Percentiles rank a stretch among this genome's conserved stretches.
These are phyloP conservation scores for Mortierella alpina DNA, from an alignment of 192 early-diverging fungal genomes.

Conservation along the genomic window DNA sequence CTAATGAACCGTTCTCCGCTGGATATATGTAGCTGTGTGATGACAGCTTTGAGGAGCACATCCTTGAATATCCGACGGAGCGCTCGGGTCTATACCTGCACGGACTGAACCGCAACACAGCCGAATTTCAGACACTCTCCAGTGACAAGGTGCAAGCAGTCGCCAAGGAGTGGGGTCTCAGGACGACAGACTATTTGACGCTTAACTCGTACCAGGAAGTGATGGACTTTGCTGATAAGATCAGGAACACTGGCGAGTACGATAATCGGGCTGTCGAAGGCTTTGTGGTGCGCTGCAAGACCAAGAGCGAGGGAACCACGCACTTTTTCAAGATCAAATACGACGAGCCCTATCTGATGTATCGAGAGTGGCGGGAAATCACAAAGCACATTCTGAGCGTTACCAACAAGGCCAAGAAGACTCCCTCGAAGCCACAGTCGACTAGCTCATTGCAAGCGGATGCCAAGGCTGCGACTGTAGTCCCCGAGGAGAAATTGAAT, in stretches of 20 bases:
- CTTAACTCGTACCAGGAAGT: constrained; percentile 72
- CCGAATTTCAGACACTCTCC: constrained; percentile 76
- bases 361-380: constrained; percentile 96
- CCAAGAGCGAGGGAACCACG: constrained; percentile 5
- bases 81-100: constrained; percentile 89
- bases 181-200: constrained; percentile 60
- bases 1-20: too few species aligned
- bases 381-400: constrained; percentile 71
- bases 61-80: constrained; percentile 86
- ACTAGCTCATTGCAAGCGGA: background rate
- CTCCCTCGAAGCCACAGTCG: background rate
- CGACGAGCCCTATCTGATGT: constrained; percentile 94
- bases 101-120: constrained; percentile 88
- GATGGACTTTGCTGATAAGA: constrained; percentile 72
- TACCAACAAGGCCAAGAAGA: constrained; percentile 21
- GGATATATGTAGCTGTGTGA: constrained; percentile 78
- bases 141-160: constrained; percentile 69
- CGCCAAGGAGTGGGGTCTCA: constrained; percentile 83
- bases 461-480: background rate
- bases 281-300: constrained; percentile 87
- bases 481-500: background rate
- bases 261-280: constrained; percentile 87
- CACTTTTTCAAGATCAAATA: constrained; percentile 95
- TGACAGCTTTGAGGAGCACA: constrained; percentile 96
- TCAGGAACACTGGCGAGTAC: constrained; percentile 72